Evolutionary conservation across 106 monocot species (phyloP).

Genomic region (Allium sativum): DNA sequence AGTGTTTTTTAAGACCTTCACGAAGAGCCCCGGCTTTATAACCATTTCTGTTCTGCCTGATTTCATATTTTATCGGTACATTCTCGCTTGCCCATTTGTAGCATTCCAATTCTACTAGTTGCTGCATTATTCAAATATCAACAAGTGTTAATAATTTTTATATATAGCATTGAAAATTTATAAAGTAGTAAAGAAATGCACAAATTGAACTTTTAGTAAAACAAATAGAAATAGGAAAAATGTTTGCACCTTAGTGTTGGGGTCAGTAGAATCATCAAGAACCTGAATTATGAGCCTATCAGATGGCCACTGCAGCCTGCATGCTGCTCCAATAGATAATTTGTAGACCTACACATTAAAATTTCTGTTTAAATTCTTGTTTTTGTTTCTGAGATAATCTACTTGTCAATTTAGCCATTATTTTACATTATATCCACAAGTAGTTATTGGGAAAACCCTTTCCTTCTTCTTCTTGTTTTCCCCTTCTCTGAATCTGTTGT

Average conservation of each 20-base stretch:
- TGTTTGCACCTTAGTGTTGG: background rate
- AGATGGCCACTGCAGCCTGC: background rate
- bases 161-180: background rate
- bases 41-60: background rate
- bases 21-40: background rate
- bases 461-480: no score
- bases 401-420: no score
- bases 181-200: no score
- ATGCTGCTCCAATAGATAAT: background rate
- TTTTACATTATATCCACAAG: no score
- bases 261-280: slow-evolving; percentile 1
- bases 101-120: background rate
- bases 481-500: no score
- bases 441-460: no score
- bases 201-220: background rate
- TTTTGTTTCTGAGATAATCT: background rate
- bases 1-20: background rate
- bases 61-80: background rate
- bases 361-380: background rate
- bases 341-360: background rate
- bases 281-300: background rate
- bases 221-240: background rate
- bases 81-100: background rate
- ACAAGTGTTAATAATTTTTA: background rate
- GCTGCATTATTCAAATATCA: background rate